Base-by-base conservation (phyloP, 1,139 yeast genomes). In the Saccharomyces hybrid region DNA sequence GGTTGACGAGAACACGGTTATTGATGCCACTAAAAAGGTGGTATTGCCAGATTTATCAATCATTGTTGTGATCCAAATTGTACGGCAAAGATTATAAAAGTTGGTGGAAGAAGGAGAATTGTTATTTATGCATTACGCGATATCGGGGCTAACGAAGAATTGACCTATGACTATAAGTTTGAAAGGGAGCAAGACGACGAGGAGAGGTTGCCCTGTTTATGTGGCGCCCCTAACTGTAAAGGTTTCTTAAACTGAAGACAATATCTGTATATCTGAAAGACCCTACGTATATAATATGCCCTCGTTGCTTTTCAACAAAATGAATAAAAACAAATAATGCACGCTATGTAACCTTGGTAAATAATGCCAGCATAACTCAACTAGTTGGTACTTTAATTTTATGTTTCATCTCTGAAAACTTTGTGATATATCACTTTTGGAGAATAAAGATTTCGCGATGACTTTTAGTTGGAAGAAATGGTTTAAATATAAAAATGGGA, bases 1-100 rank as follows among this genome's bases (percentile, higher is more conserved):
- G 61, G 86, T 93, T 55, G 99, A 93, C 69, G 97, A 91, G 65
- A 86, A 88, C 61, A 88, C 96, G 0, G 98, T 95, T 6, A 87
- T 95, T 55, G 99, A 95, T 73, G 99, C 99, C 2, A 93, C 99
- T 1, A 91, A 91, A 67, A 86, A 60, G 99, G 99, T 42, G 97
- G 97, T 2, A 90, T 91, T 64, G 99, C 99, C 0, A 75, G 97
- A 59, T 93, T 95, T 66, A 93, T 93, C 69, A 93, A 95, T 67
- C 99, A 95, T 71, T 89, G 97, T 69, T 93, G 99, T 73, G 88
- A 86, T 57, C 99, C 99, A 2, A 90, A 96, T 63, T 93, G 99
- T 72, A 90, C 96, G 0, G 98, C 99, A 2, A 93, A 91, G 69
- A 90, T 93, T 68, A 91, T 93, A 67, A 90, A 90, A 68, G 97